Base-by-base conservation (phyloP, 768 basidiomycete species). In the Naematelia encephala region DNA sequence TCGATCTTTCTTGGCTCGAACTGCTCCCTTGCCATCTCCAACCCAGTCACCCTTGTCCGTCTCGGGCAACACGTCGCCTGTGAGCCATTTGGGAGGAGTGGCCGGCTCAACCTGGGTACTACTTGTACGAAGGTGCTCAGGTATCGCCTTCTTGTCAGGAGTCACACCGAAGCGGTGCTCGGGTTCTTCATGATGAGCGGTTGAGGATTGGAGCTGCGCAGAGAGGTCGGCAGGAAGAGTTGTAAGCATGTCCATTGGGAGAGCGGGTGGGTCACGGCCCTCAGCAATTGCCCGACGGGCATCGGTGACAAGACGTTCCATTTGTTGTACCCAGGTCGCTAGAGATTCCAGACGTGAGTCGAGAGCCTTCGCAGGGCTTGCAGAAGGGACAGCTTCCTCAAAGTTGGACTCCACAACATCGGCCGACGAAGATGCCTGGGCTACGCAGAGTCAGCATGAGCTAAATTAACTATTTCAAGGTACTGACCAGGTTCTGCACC, bases 1-100 rank as follows among this genome's bases (percentile, higher is more conserved):
- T 28, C 69, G 53, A 26, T 73, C 72, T 64, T 69, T 70, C 65
- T 67, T 73, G 14, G 21, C 47, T 42, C 50, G 13, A 5, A 54
- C 52, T 8, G 34, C 34, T 14, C 46, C 25, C 59, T 55, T 59
- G 14, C 39, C 34, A 26, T 54, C 46, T 25, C 28, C 61, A 4
- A 57, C 28, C 25, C 45, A 63, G 3, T 66, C 71, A 26, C 45
- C 47, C 22, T 48, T 58, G 43, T 64, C 57, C 29, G 65, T 66
- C 43, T 66, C 69, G 12, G 68, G 68, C 39, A 39, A 8, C 34
- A 39, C 34, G 55, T 67, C 61, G 16, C 62, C 64, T 39, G 62
- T 70, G 62, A 68, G 66, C 63, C 68, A 73, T 50, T 73, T 70
- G 42, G 69, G 67, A 21, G 72, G 73, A n/a, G 73, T 72, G 5